Evolutionary conservation across 2,329 filamentous ascomycete species (phyloP), one percentile per base, ranked within the genome.

Genomic region (Pezicula carpinea): DNA sequence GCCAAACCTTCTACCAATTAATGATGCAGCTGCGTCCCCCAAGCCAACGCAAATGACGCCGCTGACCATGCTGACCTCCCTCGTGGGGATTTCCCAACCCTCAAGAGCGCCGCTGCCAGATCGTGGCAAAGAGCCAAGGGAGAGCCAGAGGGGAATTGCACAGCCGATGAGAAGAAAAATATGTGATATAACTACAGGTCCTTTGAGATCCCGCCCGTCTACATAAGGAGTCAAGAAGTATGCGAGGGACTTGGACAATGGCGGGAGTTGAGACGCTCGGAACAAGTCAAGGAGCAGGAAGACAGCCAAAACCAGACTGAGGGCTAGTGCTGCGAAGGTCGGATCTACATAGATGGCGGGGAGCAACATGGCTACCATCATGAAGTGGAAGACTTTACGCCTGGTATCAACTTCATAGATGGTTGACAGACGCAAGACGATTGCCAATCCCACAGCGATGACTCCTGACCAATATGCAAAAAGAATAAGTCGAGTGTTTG

Each of bases 331-430:
- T 42, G 84, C 83, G 65, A 89, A 97, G 34, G 84, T 76, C 1
- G 93, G 92, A 64, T 99, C 93, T 53, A 97, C 71, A 63, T 83
- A 96, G 2, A 85, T 87, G 1, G 88, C 82, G 0, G 93, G 91
- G 2, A 97, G 75, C 47, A 99, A 84, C 89, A 99, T 96, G 47
- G 83, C 82, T 6, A 97, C 92, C 87, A 97, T 97, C 77, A 92
- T 96, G 57, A 95, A 95, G 66, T 99, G 93, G 65, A 99, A 99
- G 19, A 97, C 88, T 67, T 99, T 99, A 43, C 93, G 83, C 42
- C 93, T 81, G 1, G 93, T 99, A 68, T 99, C 93, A 39, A 99
- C 92, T 67, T 96, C 91, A 55, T 87, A 91, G 42, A 88, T 73
- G 3, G 82, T 73, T 34, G 85, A 87, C 32, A 95, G 77, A 35